Conservation (phyloP, 1,284 basidiomycete genomes). For the Rhodotorula glutinis region DNA sequence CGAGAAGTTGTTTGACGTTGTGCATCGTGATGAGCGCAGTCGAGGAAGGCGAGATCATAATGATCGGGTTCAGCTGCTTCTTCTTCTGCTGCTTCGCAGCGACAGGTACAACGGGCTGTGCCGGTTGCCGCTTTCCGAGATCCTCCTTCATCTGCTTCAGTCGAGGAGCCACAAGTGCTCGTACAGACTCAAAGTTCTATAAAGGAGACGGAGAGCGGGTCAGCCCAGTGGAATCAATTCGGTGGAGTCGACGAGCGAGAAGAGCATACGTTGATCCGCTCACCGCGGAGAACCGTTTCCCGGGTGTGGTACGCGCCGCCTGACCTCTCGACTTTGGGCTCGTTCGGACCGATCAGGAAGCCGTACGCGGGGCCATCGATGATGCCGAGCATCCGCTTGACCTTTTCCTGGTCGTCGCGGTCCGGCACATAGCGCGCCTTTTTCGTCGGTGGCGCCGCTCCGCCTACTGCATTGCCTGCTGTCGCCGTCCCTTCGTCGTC, state of each 20-base stretch:
- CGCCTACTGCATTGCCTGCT: constrained; percentile 41
- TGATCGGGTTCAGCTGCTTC: constrained; percentile 65
- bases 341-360: constrained; percentile 51
- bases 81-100: constrained; percentile 26
- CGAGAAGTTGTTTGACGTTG: constrained; percentile 90
- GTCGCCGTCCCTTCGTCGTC: constrained; percentile 48
- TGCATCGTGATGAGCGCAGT: constrained; percentile 96
- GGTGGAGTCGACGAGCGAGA: neutral
- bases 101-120: neutral
- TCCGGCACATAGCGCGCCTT: constrained; percentile 67
- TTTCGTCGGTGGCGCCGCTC: constrained; percentile 51
- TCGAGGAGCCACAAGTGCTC: constrained; percentile 62
- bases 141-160: constrained; percentile 64
- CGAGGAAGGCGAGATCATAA: constrained; percentile 92
- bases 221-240: neutral
- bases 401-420: constrained; percentile 69
- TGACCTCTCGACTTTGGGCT: constrained; percentile 58
- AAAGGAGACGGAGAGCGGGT: neutral
- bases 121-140: constrained; percentile 1
- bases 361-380: constrained; percentile 48
- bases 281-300: constrained; percentile 70
- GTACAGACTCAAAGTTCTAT: constrained; percentile 69
- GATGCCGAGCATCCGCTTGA: constrained; percentile 63
- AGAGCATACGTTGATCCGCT: constrained; percentile 64
- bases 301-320: constrained; percentile 61